These are phyloP conservation scores for Endotrypanum monterogeii DNA, from an alignment of 208 protist genomes.

Conservation along the genomic window DNA sequence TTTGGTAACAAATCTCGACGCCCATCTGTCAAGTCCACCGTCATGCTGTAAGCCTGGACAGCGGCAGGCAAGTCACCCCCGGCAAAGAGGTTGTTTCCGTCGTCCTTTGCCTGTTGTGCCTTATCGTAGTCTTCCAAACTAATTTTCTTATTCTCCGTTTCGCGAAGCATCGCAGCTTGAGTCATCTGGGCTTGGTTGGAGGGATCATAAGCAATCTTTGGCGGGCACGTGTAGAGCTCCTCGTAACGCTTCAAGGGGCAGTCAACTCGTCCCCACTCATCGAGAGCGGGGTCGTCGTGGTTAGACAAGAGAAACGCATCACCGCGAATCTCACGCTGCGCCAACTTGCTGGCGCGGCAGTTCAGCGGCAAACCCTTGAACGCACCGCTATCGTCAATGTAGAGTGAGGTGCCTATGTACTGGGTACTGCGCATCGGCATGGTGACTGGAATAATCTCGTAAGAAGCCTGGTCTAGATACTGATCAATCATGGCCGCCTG, in stretches of 20 bases:
- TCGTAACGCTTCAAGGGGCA: slow-evolving; percentile 52
- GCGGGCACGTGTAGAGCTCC: slow-evolving; percentile 45
- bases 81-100: slow-evolving; percentile 61
- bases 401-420: slow-evolving; percentile 85
- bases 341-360: slow-evolving; percentile 78
- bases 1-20: slow-evolving; percentile 69
- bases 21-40: slow-evolving; percentile 64
- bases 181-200: slow-evolving; percentile 78
- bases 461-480: slow-evolving; percentile 77
- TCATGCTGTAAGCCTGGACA: slow-evolving; percentile 58
- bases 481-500: slow-evolving; percentile 69
- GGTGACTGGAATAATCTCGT: slow-evolving; percentile 86
- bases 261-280: slow-evolving; percentile 84
- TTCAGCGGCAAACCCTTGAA: slow-evolving; percentile 90
- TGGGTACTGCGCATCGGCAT: slow-evolving; percentile 76
- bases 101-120: slow-evolving; percentile 56
- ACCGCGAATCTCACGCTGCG: slow-evolving; percentile 87
- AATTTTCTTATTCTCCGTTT: slow-evolving; percentile 72
- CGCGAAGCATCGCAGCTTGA: slow-evolving; percentile 47
- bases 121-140: slow-evolving; percentile 57
- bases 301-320: slow-evolving; percentile 89
- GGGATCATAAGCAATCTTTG: slow-evolving; percentile 54
- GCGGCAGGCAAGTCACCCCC: slow-evolving; percentile 49
- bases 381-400: slow-evolving; percentile 88
- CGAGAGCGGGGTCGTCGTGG: slow-evolving; percentile 86